Conservation (phyloP, 176 grass and related monocot species). For the Triticum turgidum region DNA sequence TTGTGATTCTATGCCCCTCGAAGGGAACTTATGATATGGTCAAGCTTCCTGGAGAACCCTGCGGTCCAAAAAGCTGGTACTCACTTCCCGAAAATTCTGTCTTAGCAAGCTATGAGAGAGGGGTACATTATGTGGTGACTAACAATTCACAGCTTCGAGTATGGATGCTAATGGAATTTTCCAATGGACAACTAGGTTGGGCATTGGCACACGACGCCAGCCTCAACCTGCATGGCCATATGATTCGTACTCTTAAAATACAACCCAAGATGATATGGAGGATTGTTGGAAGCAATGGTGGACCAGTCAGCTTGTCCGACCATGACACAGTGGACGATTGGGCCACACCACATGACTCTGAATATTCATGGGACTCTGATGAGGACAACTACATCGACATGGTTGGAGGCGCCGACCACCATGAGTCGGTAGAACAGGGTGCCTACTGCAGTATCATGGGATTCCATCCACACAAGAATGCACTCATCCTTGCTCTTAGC, state of each 20-base stretch:
- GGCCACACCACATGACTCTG: background rate
- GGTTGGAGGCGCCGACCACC: background rate
- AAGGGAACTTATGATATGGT: background rate
- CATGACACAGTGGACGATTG: rapidly evolving
- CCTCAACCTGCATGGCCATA: background rate
- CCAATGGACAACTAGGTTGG: background rate
- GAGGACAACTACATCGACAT: background rate
- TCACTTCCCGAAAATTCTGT: background rate
- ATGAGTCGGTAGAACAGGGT: no score
- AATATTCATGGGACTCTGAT: background rate
- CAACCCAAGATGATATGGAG: background rate
- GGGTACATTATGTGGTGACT: background rate
- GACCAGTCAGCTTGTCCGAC: background rate
- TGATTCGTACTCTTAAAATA: background rate
- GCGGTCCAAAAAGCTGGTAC: background rate
- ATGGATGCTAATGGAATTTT: background rate
- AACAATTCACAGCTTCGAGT: background rate
- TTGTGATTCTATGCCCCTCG: no score
- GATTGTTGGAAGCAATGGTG: background rate
- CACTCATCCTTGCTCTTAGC: no score
- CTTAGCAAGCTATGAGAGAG: background rate
- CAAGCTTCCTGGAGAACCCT: background rate
- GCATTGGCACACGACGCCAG: background rate
- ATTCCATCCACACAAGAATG: no score
- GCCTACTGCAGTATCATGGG: no score